Base-by-base conservation (phyloP, 805 yeast genomes). In the Wickerhamomyces ciferrii region DNA sequence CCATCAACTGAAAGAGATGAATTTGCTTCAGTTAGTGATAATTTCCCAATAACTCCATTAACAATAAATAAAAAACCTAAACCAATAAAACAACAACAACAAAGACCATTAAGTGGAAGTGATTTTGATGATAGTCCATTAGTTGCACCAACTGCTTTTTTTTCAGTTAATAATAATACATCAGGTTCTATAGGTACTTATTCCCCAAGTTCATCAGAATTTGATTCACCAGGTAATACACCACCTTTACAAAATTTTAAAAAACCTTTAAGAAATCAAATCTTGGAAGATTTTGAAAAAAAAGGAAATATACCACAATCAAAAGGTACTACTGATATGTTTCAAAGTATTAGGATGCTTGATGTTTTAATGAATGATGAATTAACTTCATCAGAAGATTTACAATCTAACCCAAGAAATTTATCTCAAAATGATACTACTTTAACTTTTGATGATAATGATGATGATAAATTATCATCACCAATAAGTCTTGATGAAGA, bases 151-250 rank as follows among this genome's bases (percentile, higher is more conserved):
- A 38, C 61, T 58, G 60, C 64, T 46, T 48, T 67, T 62, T 36
- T 56, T 49, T 24, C 47, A 14, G 61, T 58, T 35, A 61, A 65
- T 2, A 66, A 66, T 38, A 60, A 60, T 23, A 62, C 69, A 9
- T 54, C 61, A 2, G 69, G 70, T 15, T 69, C 75, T 1, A 71
- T 72, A 37, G 77, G 77, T 1, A 74, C 72, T 14, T 72, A 66
- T 54, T 71, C 76, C 2, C 76, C 77, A 18, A 68, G 73, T 7
- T 69, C 75, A 2, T 69, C 74, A 1, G 76, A 71, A 43, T 62
- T 70, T 47, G 75, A 69, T 32, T 67, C 73, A 8, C 74, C 74
- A 9, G 65, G 61, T 31, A 40, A 49, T 29, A 53, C 55, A 18
- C 58, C 58, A 6, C 52, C 55, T 14, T 39, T 50, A 38, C 47